phyloP scores from a whole-genome alignment of 1,284 basidiomycete genomes.

The Fomitopsis schrenkii region DNA sequence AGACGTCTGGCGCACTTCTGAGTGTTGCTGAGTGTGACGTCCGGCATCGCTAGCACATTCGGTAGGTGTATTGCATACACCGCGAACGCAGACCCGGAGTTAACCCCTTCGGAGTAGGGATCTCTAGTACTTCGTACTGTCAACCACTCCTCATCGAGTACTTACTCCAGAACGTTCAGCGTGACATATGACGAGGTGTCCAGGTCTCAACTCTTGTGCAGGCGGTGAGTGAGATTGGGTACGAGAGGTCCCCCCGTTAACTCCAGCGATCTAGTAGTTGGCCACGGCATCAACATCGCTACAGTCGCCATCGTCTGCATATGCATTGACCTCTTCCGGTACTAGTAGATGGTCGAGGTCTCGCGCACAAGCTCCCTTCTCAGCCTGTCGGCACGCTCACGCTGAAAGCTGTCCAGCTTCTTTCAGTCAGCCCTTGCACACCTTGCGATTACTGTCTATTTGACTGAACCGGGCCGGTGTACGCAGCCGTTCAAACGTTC shows the following conservation, averaged over 20 bases:
- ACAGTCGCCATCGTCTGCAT: constrained; percentile 42
- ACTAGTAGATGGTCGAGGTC: constrained; percentile 44
- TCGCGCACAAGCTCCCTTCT: constrained; percentile 39
- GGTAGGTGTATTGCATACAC: constrained; percentile 25
- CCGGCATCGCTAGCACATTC: constrained; percentile 70
- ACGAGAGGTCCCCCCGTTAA: no score
- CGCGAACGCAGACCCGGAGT: neutral
- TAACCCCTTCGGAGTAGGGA: constrained; percentile 29
- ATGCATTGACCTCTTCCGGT: constrained; percentile 42
- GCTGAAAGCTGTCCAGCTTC: constrained; percentile 48
- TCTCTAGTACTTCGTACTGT: constrained; percentile 69
- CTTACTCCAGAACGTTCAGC: constrained; percentile 47
- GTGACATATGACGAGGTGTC: constrained; percentile 58
- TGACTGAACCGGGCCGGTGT: neutral
- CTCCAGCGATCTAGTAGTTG: constrained; percentile 35
- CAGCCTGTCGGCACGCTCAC: constrained; percentile 37
- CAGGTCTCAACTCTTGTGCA: constrained; percentile 48
- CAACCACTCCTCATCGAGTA: constrained; percentile 69
- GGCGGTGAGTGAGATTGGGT: constrained; percentile 29
- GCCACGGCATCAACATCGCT: constrained; percentile 39
- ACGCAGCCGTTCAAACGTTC: constrained; percentile 32
- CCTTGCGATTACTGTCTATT: no score
- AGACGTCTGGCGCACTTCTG: constrained; percentile 57
- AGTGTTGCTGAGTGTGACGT: constrained; percentile 53
- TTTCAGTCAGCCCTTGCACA: constrained; percentile 31